These are phyloP conservation scores for Circinella minor DNA, from an alignment of 371 early-diverging fungal genomes.

Conservation along the genomic window DNA sequence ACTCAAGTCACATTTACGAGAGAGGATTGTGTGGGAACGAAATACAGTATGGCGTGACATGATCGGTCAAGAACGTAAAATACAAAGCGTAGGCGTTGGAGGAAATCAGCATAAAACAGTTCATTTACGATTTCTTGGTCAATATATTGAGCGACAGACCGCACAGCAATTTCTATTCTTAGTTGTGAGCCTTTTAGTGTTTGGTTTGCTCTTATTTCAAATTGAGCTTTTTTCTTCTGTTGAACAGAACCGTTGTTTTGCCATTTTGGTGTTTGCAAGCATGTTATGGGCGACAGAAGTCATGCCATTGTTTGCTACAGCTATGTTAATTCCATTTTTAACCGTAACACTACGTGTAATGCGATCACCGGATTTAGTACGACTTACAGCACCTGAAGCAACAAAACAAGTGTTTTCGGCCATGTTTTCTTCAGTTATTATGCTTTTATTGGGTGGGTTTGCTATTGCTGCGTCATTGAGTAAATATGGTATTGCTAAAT, in stretches of 20 bases:
- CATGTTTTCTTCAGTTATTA: conserved; percentile 88
- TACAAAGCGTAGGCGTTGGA: conserved; percentile 65
- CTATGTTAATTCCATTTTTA: conserved; percentile 86
- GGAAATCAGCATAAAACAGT: conserved; percentile 29
- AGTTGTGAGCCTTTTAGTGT: conserved; percentile 54
- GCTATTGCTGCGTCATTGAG: conserved; percentile 80
- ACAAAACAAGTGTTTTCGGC: conserved; percentile 72
- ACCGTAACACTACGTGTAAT: conserved; percentile 85
- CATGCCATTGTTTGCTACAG: conserved; percentile 94
- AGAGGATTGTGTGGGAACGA: conserved; percentile 94
- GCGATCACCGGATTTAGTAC: conserved; percentile 61
- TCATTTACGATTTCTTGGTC: conserved; percentile 44
- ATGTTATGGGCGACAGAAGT: conserved; percentile 94
- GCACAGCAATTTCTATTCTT: conserved; percentile 21
- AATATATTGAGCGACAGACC: conserved; percentile 8
- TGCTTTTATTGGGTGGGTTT: conserved; percentile 85
- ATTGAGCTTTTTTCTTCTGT: conserved; percentile 59
- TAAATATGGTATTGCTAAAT: conserved; percentile 92
- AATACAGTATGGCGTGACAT: conserved; percentile 98
- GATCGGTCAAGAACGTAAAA: conserved; percentile 91
- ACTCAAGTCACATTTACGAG: conserved; percentile 82
- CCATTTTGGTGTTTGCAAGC: conserved; percentile 87
- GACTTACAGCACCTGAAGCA: conserved; percentile 63
- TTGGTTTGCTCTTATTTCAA: conserved; percentile 52
- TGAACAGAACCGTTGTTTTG: conserved; percentile 85